A percentile compares a stretch with the other conserved stretches of the same genome.
These are phyloP conservation scores for Myxozyma neotropica DNA, from an alignment of 805 yeast species.

Conservation along the genomic window DNA sequence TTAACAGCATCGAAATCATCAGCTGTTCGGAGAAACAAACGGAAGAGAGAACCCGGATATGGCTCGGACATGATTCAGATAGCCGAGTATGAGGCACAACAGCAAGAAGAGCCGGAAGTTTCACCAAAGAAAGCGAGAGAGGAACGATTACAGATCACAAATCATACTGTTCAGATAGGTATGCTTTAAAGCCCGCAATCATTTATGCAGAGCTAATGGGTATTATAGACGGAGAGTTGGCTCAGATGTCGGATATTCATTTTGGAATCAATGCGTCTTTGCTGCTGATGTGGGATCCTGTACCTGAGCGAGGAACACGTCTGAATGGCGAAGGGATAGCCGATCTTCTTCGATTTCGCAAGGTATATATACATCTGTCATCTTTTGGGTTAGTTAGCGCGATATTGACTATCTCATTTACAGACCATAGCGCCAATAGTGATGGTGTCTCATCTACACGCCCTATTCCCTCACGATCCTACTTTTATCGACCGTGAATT, in stretches of 20 bases:
- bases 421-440: slow-evolving; percentile 41
- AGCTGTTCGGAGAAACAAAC: slow-evolving; percentile 18
- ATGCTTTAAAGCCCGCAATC: background rate
- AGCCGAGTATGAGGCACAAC: slow-evolving; percentile 10
- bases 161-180: slow-evolving; percentile 20
- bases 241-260: slow-evolving; percentile 31
- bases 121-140: slow-evolving; percentile 10
- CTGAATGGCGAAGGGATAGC: slow-evolving; percentile 37
- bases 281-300: slow-evolving; percentile 40
- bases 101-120: background rate
- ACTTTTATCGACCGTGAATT: slow-evolving; percentile 45
- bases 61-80: slow-evolving; percentile 23
- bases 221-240: slow-evolving; percentile 22
- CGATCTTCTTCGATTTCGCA: slow-evolving; percentile 37
- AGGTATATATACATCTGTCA: slow-evolving; percentile 12
- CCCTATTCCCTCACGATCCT: slow-evolving; percentile 42
- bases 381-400: background rate
- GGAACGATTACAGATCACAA: slow-evolving; percentile 13
- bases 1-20: slow-evolving; percentile 29
- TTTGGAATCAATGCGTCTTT: slow-evolving; percentile 37
- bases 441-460: slow-evolving; percentile 42
- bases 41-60: slow-evolving; percentile 18
- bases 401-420: background rate
- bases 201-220: background rate
- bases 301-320: slow-evolving; percentile 40